These are phyloP conservation scores for Boeremia lycopersici DNA, from an alignment of 2,329 filamentous ascomycete species.

Conservation along the genomic window DNA sequence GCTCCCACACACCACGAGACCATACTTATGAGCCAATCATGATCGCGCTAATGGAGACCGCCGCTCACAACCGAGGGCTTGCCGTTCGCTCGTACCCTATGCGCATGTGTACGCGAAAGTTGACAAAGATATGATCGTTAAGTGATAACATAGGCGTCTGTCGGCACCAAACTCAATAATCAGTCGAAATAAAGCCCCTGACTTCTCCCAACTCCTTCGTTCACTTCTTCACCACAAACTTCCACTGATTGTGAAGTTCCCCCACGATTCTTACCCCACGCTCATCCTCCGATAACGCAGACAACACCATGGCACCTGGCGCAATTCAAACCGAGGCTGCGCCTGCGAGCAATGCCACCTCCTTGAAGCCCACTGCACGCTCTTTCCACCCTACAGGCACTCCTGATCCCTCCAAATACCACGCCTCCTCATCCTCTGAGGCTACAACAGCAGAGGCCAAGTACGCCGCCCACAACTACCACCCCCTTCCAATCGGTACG, in stretches of 20 bases:
- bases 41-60: constrained; percentile 23
- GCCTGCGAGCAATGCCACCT: constrained; percentile 34
- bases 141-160: constrained; percentile 32
- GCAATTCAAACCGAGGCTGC: constrained; percentile 36
- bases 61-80: constrained; percentile 31
- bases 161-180: constrained; percentile 29
- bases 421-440: constrained; percentile 76
- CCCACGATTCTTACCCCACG: constrained; percentile 26
- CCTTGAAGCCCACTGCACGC: constrained; percentile 46
- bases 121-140: constrained; percentile 24
- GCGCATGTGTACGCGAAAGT: constrained; percentile 24
- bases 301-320: constrained; percentile 43
- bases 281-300: constrained; percentile 16
- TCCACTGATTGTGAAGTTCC: constrained; percentile 10
- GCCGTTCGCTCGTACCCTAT: constrained; percentile 16
- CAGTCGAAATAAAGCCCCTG: constrained; percentile 29
- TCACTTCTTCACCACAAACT: constrained; percentile 11
- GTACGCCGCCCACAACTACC: constrained; percentile 97
- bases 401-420: constrained; percentile 59
- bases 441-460: constrained; percentile 83
- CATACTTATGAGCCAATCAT: constrained; percentile 26
- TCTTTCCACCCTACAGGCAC: constrained; percentile 47
- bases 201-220: constrained; percentile 8
- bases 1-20: constrained; percentile 18
- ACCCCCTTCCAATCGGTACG: constrained; percentile 82